A percentile compares a stretch with the other conserved stretches of the same genome.
phyloP scores from a whole-genome alignment of 2,329 filamentous ascomycete genomes.

The Dothistroma pini region DNA sequence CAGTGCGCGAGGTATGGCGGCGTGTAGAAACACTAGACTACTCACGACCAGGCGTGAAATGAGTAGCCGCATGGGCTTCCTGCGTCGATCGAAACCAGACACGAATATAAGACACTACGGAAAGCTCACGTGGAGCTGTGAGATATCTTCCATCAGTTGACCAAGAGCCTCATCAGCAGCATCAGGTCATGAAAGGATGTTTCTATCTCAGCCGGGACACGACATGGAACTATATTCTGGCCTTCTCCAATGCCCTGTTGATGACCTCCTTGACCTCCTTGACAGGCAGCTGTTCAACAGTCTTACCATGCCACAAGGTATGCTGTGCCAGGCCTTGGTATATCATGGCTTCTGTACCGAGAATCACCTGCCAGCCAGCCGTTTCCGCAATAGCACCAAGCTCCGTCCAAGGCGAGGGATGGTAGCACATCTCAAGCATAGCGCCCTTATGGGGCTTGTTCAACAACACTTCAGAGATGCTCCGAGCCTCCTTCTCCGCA shows the following conservation, averaged over 20 bases:
- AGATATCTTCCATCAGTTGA: neutral
- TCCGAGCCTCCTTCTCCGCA: conserved; percentile 59
- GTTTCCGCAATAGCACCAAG: conserved; percentile 59
- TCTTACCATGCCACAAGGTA: conserved; percentile 58
- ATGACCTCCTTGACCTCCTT: conserved; percentile 56
- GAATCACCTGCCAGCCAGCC: conserved; percentile 67
- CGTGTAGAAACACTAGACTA: conserved; percentile 66
- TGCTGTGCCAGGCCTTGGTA: conserved; percentile 69
- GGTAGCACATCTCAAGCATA: conserved; percentile 81
- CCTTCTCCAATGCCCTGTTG: conserved; percentile 32
- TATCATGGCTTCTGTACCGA: conserved; percentile 73
- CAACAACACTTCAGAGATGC: conserved; percentile 52
- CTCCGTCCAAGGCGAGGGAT: conserved; percentile 65
- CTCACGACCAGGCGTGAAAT: conserved; percentile 54
- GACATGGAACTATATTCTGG: conserved; percentile 12
- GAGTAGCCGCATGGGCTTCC: neutral
- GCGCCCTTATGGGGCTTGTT: conserved; percentile 57
- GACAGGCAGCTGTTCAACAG: conserved; percentile 55
- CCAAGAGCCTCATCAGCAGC: neutral
- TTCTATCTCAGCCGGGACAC: neutral
- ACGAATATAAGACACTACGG: neutral
- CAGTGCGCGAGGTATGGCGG: conserved; percentile 69
- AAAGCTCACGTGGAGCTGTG: neutral
- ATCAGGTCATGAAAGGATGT: neutral
- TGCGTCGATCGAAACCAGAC: neutral